Conservation (phyloP, 1,139 yeast species). For the Saccharomyces hybrid region DNA sequence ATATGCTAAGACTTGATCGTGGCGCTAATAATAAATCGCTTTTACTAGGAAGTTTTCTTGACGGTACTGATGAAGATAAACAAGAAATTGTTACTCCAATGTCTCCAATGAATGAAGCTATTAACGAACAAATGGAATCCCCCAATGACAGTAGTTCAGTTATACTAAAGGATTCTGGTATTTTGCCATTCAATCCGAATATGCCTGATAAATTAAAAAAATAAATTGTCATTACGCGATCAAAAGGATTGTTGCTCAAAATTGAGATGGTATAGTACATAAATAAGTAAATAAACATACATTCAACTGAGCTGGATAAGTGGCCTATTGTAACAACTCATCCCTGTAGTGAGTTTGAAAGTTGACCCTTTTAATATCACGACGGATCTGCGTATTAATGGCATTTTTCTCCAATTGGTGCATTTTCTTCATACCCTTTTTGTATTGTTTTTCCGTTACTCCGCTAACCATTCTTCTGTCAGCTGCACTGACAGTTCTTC, state of each 20-base stretch:
- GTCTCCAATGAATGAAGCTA: slow-evolving; percentile 1
- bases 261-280: too few relatives aligned
- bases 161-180: neutral
- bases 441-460: slow-evolving; percentile 37
- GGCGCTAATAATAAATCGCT: slow-evolving; percentile 1
- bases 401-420: slow-evolving; percentile 41
- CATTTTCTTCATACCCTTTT: slow-evolving; percentile 40
- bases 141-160: slow-evolving; percentile 14
- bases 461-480: slow-evolving; percentile 44
- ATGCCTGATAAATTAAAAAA: slow-evolving; percentile 7
- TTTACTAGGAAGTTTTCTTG: neutral
- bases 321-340: slow-evolving; percentile 42
- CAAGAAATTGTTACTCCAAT: slow-evolving; percentile 1
- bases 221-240: too few relatives aligned
- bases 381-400: slow-evolving; percentile 42
- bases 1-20: neutral
- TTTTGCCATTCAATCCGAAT: neutral
- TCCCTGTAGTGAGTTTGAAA: slow-evolving; percentile 63
- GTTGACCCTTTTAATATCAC: slow-evolving; percentile 46
- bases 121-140: slow-evolving; percentile 10
- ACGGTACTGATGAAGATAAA: neutral
- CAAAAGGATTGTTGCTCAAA: too few relatives aligned
- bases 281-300: too few relatives aligned
- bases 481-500: slow-evolving; percentile 46
- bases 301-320: too few relatives aligned